Base-by-base conservation (phyloP, 371 early-diverging fungal species). In the Lichtheimia corymbifera region DNA sequence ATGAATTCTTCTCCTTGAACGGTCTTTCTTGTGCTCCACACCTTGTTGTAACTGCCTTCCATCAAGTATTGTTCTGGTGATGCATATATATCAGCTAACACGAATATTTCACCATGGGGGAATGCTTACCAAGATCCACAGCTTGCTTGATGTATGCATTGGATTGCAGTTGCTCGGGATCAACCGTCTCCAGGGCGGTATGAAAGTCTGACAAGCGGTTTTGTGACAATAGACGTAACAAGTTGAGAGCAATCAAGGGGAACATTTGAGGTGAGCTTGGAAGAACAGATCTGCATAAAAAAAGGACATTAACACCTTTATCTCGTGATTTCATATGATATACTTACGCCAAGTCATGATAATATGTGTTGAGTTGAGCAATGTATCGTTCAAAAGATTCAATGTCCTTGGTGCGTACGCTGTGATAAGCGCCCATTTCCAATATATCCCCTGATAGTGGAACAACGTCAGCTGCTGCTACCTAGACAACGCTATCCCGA, bases 41-140 rank as follows among this genome's bases (percentile, higher is more conserved):
- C 96, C 63, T 93, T 91, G 77, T 95, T 95, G 77, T 97, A 97
- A 64, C 91, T 91, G 22, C 98, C 97, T 72, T 97, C 98, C 97
- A 97, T 97, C 70, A 98, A 78, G 57, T 89, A 92, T 80, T 91
- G 92, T 69, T 93, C 93, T 79, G 2, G 35, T 0, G 0, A 9
- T 9, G 9, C n/a, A n/a, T 22, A 35, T 6, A 35, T 35, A 35
- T 35, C 35, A 35, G 35, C 11, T 35, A 5, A 22, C 5, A 47
- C 9, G 14, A 22, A 0, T 6, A 1, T 9, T 1, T 47, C 5
- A 9, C 47, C 22, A 5, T 17, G 12, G 47, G 14, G n/a, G 1
- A 17, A 30, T 43, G 12, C 17, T 54, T 74, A 79, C 79, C 79
- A 62, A 97, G 79, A 72, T 93, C 88, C 57, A 97, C 84, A 6